Evolutionary conservation across 2,329 filamentous ascomycete species (phyloP), one percentile per base, ranked within the genome.

Genomic region (Aspergillus eucalypticola): DNA sequence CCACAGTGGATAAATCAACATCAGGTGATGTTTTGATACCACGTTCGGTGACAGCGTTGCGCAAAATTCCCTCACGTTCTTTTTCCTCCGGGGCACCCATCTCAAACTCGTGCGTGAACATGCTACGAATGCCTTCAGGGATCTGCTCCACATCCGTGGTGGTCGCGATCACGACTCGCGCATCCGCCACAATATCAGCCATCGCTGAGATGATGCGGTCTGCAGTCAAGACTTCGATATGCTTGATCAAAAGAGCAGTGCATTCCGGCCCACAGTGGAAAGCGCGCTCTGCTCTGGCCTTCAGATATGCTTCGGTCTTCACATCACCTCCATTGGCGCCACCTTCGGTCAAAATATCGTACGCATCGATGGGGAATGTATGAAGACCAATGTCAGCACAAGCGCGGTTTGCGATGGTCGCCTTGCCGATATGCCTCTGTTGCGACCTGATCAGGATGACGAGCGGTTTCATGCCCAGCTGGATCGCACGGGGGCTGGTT

Each of bases 121-220:
- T 82, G 10, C 92, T 92, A 56, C 95, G 87, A 19, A 98, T 88
- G 0, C 90, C 90, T 69, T 97, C 93, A 0, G 94, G 91, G 1
- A 99, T 86, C 75, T 98, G 96, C 72, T 98, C 95, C 0, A 97
- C 88, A 67, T 98, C 94, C 6, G 92, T 96, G 0, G 94, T 97
- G 0, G 95, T 99, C 0, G 95, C 94, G 67, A 99, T 88, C 23
- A 99, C 79, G 2, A 98, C 91, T 57, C 95, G 83, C 3, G 88
- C 87, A 50, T 90, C 88, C n/a, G 86, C 82, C 21, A 97, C 78
- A 2, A 98, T 88, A 62, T 96, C 91, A 71, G 91, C 90, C 71
- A 99, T 82, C 0, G 92, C 90, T 3, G 89, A 85, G 17, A 91
- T 87, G 82, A 98, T 97, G 39, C 94, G 86, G 73, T 98, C 95